Conservation (phyloP, 495 filamentous ascomycete species). For the Podospora didyma region DNA sequence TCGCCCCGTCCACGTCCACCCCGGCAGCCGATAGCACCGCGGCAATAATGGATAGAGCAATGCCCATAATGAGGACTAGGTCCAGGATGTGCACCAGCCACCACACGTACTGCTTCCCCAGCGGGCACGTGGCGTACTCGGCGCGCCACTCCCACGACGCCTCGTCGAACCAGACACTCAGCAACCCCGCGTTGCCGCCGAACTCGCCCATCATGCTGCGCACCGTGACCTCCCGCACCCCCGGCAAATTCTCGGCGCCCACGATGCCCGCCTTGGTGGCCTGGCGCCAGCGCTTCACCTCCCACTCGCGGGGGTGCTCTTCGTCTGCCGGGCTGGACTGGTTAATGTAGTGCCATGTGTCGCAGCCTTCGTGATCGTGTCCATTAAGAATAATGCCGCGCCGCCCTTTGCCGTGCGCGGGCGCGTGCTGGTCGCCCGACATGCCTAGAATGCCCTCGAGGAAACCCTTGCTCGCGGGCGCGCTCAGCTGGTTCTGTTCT, state of each 20-base stretch:
- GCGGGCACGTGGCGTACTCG: constrained; percentile 68
- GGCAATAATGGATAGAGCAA: constrained; percentile 26
- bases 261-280: constrained; percentile 27
- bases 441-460: constrained; percentile 78
- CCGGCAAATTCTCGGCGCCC: constrained; percentile 38
- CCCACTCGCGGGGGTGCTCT: constrained; percentile 31
- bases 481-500: constrained; percentile 88
- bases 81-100: constrained; percentile 80
- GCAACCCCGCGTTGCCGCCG: constrained; percentile 79
- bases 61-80: constrained; percentile 46
- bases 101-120: constrained; percentile 90
- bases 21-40: constrained; percentile 15
- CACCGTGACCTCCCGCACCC: constrained; percentile 85
- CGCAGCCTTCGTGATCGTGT: constrained; percentile 93
- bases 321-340: constrained; percentile 30
- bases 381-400: constrained; percentile 75
- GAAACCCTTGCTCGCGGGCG: constrained; percentile 60
- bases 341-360: constrained; percentile 75
- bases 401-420: constrained; percentile 55
- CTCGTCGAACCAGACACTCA: constrained; percentile 85
- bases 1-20: constrained; percentile 18
- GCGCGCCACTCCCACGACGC: constrained; percentile 70
- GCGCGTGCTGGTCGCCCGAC: constrained; percentile 52
- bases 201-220: constrained; percentile 99
- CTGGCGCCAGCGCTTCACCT: constrained; percentile 40